Evolutionary conservation across 2,329 filamentous ascomycete genomes (phyloP), one percentile per base, ranked within the genome.

Genomic region (Cladosporium halotolerans): DNA sequence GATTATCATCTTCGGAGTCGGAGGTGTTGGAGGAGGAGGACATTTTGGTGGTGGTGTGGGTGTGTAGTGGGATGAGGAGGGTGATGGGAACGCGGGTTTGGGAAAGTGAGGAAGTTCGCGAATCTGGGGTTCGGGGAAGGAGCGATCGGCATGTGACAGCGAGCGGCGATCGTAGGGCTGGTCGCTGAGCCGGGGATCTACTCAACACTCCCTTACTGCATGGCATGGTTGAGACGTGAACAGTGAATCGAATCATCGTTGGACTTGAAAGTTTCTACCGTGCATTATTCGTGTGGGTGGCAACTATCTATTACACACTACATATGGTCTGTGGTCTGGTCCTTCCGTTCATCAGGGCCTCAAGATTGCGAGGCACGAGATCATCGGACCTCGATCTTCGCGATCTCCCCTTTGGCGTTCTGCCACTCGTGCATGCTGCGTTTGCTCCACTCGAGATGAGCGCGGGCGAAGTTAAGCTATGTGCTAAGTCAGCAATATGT

Each of bases 371-470:
- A 36, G n/a, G 19, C 19, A 36, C n/a, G 9, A 14, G 11, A 31
- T 53, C 45, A 63, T 51, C 62, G 53, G 36, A 68, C 61, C 56
- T 88, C 85, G 70, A 96, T 96, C 78, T 95, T 95, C 59, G 86
- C 82, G 55, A 96, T 88, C 69, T 96, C 91, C 3, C 82, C 82
- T 62, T 85, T 86, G 1, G 91, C 91, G 68, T 96, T 91, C 64
- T 92, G 88, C 91, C 91, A 96, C 6, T 89, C 89, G 63, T 92
- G 89, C 67, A 91, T 83, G 70, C 87, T 91, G 70, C 92, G 91
- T 71, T 85, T 88, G 3, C 91, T 92, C 91, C 91, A 96, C 68
- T 96, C 89, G 56, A 96, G 84, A 68, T 96, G 91, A 69, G 87
- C 92, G 70, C 88, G 88, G 10, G 91, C 91, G 70, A 96, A 96